phyloP scores from a whole-genome alignment of 164 flowering plant species.

The grape (Vitis vinifera) region ASM3070453v1 NC_081808.1:2699501-2700000 shows the following conservation, averaged over 20 bases:
- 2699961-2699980: too few species aligned
- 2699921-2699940: neutral
- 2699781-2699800: slow-evolving; percentile 1
- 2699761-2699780: neutral
- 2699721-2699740: neutral
- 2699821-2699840: slow-evolving; percentile 6
- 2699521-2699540: too few species aligned
- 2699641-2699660: too few species aligned
- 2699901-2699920: neutral
- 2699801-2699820: neutral
- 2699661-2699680: neutral
- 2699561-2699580: too few species aligned
- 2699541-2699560: too few species aligned
- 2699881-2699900: neutral
- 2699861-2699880: slow-evolving; percentile 3
- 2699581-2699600: too few species aligned
- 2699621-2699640: too few species aligned
- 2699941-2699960: too few species aligned
- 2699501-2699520: too few species aligned
- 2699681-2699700: neutral
- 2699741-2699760: neutral
- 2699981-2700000: too few species aligned
- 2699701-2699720: neutral
- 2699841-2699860: neutral
- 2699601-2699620: too few species aligned